These are phyloP conservation scores for Lentinula novae-zelandiae DNA, from an alignment of 1,284 basidiomycete genomes.

Conservation along the genomic window DNA sequence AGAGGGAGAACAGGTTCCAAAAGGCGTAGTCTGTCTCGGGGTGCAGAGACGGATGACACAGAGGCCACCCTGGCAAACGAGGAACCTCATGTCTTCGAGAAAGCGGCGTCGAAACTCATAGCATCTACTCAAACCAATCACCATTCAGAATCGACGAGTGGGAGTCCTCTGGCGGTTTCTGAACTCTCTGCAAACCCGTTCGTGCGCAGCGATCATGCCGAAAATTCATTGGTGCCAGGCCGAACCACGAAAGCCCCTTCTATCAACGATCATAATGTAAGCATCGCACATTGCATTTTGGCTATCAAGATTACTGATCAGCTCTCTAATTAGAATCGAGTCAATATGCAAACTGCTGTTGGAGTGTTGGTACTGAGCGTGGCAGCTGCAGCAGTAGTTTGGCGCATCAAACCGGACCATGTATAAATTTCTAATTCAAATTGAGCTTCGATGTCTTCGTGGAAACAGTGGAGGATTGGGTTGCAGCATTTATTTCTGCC, in stretches of 20 bases:
- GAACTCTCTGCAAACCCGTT: not conserved
- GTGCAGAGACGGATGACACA: slow-evolving; percentile 25
- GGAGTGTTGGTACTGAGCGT: slow-evolving; percentile 58
- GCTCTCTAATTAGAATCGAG: slow-evolving; percentile 13
- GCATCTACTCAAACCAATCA: not conserved
- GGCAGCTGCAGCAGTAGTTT: slow-evolving; percentile 65
- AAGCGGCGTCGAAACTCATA: not conserved
- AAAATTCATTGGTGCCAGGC: not conserved
- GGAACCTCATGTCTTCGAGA: slow-evolving; percentile 11
- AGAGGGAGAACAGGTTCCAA: slow-evolving; percentile 13
- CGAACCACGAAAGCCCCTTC: not conserved
- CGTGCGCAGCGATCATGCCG: not conserved
- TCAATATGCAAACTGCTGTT: slow-evolving; percentile 46
- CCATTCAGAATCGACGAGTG: not conserved
- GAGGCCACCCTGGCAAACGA: slow-evolving; percentile 26
- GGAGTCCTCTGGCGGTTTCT: not conserved
- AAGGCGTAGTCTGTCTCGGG: slow-evolving; percentile 15
- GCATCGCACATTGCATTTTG: not conserved
- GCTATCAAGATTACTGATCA: not conserved
- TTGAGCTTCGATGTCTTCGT: not conserved
- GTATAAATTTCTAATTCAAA: not conserved
- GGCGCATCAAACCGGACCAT: slow-evolving; percentile 52
- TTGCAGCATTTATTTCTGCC: not conserved
- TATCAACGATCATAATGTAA: slow-evolving; percentile 1
- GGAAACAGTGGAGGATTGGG: not conserved